Base-by-base conservation (phyloP, 148 eudicot genomes). In the Agrostemma githago region DNA sequence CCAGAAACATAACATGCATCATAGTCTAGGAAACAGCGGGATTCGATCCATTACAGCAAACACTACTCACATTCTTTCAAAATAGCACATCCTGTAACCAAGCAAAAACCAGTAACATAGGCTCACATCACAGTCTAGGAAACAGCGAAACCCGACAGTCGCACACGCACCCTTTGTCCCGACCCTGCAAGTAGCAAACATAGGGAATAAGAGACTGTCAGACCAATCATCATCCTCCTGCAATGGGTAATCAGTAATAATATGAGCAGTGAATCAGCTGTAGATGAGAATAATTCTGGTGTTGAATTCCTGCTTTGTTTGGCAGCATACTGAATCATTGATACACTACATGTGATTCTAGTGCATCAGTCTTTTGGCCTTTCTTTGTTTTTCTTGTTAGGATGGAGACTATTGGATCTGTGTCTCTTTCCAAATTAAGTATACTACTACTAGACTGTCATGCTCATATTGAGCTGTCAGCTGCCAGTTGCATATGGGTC, bases 271-370 rank as follows among this genome's bases (percentile, higher is more conserved):
- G 37, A 39, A 57, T 38, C 62, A 71, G 16, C 2, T 58, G 37
- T n/a, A 14, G 41, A 15, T n/a, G 46, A 62, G 72, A 26, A 26
- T 8, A 17, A 17, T 46, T 8, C 11, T 48, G 42, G 21, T 59
- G 43, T 4, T 2, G 54, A 63, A 60, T 65, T 57, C 9, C 63
- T n/a, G 43, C 70, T 8, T 41, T 41, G n/a, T 19, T 74, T 62
- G 78, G 81, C 62, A 40, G 63, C 53, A 79, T 26, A 26, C 1
- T 26, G 34, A 26, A 26, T 26, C 58, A 57, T 74, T 62, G 21
- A 21, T 60, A 74, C 81, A 79, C 14, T 68, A 51, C 77, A 73
- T 68, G 81, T 79, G 74, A 39, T 48, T 17, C 39, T 3, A 37
- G 17, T 17, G 66, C 37, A 34, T 21, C 43, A 41, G 3, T 46